Conservation (phyloP, 2,329 filamentous ascomycete species). For the Hypoxylon sp. region DNA sequence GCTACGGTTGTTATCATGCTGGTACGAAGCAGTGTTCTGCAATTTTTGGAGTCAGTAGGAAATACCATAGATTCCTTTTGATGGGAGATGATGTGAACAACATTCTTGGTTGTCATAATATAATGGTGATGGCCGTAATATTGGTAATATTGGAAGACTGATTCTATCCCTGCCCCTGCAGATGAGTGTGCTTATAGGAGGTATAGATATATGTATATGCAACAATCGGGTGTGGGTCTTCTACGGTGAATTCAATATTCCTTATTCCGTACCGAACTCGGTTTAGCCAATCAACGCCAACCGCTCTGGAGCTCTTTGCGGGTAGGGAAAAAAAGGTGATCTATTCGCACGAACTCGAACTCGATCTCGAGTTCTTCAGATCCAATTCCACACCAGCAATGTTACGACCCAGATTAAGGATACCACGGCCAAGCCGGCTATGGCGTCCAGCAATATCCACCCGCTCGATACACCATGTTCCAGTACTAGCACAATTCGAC, state of each 20-base stretch:
- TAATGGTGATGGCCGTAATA: neutral
- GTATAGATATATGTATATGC: neutral
- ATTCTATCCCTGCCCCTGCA: neutral
- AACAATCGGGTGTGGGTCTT: neutral
- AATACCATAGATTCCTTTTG: slow-evolving; percentile 3
- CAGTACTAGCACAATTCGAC: slow-evolving; percentile 58
- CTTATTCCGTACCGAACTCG: slow-evolving; percentile 25
- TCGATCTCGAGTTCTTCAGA: slow-evolving; percentile 32
- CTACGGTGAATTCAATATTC: slow-evolving; percentile 47
- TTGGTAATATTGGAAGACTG: neutral
- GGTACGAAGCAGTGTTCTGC: slow-evolving; percentile 21
- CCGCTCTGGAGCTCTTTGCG: slow-evolving; percentile 25
- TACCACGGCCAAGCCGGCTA: slow-evolving; percentile 58
- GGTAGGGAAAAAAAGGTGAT: slow-evolving; percentile 44
- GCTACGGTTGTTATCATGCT: slow-evolving; percentile 11
- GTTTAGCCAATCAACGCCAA: slow-evolving; percentile 41
- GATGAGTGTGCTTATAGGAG: neutral
- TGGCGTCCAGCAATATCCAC: slow-evolving; percentile 49
- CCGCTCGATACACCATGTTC: slow-evolving; percentile 62
- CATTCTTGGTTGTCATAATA: neutral
- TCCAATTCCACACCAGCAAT: slow-evolving; percentile 53
- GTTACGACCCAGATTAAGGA: slow-evolving; percentile 67
- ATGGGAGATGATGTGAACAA: neutral
- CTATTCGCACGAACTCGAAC: slow-evolving; percentile 24
- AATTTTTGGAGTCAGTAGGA: slow-evolving; percentile 28